Evolutionary conservation across 106 monocot species (phyloP).

Genomic region (Acorus gramineus): DNA sequence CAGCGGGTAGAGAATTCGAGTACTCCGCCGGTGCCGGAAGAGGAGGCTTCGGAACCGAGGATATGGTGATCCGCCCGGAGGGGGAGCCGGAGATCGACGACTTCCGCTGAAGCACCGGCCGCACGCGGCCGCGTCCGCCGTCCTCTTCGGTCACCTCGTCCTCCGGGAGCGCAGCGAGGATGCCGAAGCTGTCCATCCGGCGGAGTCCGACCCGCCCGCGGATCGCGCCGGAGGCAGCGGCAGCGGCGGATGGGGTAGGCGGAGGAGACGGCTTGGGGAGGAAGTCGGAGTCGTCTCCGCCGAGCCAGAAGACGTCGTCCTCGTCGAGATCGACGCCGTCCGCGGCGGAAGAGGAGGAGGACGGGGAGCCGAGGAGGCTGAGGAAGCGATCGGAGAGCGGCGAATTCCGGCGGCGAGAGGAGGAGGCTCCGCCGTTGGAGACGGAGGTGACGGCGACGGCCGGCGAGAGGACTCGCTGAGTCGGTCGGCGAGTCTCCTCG

Average conservation of each 20-base stretch:
- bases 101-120: background rate
- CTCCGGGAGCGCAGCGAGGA: conserved; percentile 1
- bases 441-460: no score
- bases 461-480: no score
- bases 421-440: no score
- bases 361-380: background rate
- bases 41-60: background rate
- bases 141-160: background rate
- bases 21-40: background rate
- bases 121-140: background rate
- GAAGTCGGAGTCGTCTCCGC: background rate
- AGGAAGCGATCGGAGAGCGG: background rate
- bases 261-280: background rate
- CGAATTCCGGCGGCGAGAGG: background rate
- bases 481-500: no score
- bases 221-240: background rate
- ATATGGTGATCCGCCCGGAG: background rate
- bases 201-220: background rate
- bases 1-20: background rate
- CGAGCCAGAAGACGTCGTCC: background rate
- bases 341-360: background rate
- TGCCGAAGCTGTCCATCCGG: background rate
- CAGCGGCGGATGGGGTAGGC: background rate
- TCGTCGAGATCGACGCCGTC: conserved; percentile 2
- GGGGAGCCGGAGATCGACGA: background rate